These are phyloP conservation scores for Cenchrus fungigraminus DNA, from an alignment of 176 grass and related monocot species.

Conservation along the genomic window DNA sequence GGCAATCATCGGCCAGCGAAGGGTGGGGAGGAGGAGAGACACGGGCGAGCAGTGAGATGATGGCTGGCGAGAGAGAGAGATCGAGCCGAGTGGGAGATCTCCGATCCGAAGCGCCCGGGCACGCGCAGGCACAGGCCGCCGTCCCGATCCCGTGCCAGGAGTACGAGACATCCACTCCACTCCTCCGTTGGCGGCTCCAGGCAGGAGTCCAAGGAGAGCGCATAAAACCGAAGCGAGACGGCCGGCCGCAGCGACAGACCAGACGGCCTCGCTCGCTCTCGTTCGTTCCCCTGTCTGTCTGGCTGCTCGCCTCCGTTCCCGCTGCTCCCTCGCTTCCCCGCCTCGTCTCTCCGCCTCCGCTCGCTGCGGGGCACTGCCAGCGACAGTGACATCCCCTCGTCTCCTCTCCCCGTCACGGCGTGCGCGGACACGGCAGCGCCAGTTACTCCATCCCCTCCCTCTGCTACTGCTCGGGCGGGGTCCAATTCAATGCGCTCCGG, in stretches of 20 bases:
- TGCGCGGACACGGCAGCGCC: conserved; percentile 35
- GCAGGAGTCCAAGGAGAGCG: not conserved
- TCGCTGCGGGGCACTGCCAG: conserved; percentile 36
- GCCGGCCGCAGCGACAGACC: not conserved
- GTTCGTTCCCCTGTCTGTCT: not conserved
- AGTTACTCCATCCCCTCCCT: not conserved
- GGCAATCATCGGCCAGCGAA: conserved; percentile 2
- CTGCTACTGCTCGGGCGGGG: not conserved
- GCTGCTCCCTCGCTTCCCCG: not conserved
- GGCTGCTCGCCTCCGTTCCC: not conserved
- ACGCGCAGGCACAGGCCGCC: no score
- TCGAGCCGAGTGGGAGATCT: not conserved
- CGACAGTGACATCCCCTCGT: conserved; percentile 39
- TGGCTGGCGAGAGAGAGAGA: not conserved
- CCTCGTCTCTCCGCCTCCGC: not conserved
- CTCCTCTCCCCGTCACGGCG: not conserved
- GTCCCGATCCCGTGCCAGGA: not conserved
- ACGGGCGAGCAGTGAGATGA: not conserved
- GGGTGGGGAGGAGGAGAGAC: no score
- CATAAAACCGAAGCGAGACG: not conserved
- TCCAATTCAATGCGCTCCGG: conserved; percentile 38
- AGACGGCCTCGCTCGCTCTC: not conserved
- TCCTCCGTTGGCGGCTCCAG: conserved; percentile 12
- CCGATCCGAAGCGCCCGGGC: not conserved
- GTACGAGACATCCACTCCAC: not conserved